Conservation (phyloP, 225 moss, liverwort and hornwort species). For the Rhytidiadelphus loreus region DNA sequence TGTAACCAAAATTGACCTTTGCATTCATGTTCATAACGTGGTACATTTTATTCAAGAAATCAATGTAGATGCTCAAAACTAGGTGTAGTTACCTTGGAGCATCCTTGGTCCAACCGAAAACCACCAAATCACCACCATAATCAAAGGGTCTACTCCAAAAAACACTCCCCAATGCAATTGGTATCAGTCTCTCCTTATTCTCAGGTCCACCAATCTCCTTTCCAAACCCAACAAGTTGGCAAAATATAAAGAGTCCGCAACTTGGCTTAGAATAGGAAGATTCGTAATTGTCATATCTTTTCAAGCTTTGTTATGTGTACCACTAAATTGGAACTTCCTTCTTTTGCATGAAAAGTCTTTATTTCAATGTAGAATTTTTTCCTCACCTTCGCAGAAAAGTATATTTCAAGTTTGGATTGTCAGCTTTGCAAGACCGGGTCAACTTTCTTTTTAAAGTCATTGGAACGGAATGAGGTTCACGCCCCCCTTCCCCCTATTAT, state of each 20-base stretch:
- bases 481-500: no score
- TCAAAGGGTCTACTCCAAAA: background rate
- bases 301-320: fast-evolving
- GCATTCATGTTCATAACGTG: background rate
- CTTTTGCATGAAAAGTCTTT: background rate
- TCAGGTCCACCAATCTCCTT: fast-evolving
- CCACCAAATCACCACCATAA: fast-evolving
- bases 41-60: background rate
- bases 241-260: background rate
- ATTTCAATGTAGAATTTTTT: background rate
- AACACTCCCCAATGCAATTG: background rate
- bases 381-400: fast-evolving
- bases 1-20: background rate
- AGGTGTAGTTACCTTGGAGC: background rate
- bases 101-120: background rate
- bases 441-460: background rate
- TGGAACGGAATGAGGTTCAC: fast-evolving
- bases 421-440: fast-evolving
- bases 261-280: background rate
- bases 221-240: fast-evolving
- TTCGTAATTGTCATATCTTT: background rate
- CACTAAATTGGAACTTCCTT: background rate
- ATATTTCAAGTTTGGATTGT: background rate
- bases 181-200: background rate
- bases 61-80: background rate